phyloP scores from a whole-genome alignment of 2,329 filamentous ascomycete species.

The Microdochium bolleyi region DNA sequence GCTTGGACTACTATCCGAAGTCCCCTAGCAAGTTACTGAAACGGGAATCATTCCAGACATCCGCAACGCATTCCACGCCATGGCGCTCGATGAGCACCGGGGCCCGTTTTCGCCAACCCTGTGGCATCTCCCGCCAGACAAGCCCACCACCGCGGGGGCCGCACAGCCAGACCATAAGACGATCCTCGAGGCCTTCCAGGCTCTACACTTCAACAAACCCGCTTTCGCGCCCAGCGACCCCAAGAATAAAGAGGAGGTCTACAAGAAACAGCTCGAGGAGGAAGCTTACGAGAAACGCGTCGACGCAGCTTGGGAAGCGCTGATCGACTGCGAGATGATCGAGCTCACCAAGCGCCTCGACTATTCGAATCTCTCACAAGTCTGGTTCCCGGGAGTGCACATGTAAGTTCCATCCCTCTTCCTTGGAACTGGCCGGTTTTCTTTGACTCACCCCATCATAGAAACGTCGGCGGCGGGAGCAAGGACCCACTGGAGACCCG shows the following conservation, averaged over 20 bases:
- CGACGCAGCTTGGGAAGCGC: background rate
- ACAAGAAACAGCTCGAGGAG: background rate
- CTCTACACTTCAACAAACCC: background rate
- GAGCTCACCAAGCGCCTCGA: background rate
- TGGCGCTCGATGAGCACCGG: constrained; percentile 28
- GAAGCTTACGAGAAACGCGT: background rate
- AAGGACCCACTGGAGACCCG: background rate
- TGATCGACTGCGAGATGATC: background rate
- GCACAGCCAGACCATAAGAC: background rate
- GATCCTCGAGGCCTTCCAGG: background rate
- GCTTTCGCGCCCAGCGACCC: background rate
- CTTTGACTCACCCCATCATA: background rate
- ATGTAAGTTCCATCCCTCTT: background rate
- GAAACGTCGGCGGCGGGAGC: background rate
- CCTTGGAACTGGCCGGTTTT: background rate
- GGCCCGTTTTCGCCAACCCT: constrained; percentile 40
- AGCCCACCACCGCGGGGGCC: background rate
- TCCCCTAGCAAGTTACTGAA: background rate
- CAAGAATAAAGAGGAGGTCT: background rate
- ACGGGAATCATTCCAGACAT: constrained; percentile 11
- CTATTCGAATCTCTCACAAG: constrained; percentile 30
- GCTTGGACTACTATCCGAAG: background rate
- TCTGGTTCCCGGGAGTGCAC: constrained; percentile 43
- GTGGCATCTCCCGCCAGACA: constrained; percentile 22
- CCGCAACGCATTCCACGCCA: constrained; percentile 26